These are phyloP conservation scores for Cetradonia linearis DNA, from an alignment of 495 filamentous ascomycete genomes.

Conservation along the genomic window DNA sequence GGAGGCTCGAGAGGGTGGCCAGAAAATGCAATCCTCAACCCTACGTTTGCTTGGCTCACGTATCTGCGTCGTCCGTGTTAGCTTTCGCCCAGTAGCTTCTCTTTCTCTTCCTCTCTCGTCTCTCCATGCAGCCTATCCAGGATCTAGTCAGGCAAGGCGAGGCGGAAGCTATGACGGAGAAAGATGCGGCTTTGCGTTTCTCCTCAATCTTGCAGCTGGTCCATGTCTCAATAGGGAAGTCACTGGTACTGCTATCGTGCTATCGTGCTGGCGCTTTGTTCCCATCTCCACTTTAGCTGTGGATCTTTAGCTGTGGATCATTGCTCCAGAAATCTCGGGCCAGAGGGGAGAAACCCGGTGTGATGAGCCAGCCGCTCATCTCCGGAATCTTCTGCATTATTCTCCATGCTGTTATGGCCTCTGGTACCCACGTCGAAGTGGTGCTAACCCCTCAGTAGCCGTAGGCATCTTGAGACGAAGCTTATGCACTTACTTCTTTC, in stretches of 20 bases:
- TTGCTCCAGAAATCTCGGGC: not conserved
- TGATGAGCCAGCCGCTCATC: not conserved
- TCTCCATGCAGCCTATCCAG: not conserved
- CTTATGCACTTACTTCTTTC: slow-evolving; percentile 6
- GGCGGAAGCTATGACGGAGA: not conserved
- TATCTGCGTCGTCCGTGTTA: not conserved
- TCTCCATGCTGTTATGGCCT: not conserved
- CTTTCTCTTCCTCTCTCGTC: not conserved
- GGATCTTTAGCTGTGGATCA: slow-evolving; percentile 1
- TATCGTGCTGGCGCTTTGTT: not conserved
- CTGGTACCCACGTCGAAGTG: not conserved
- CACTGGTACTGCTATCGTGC: not conserved
- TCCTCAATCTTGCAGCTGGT: not conserved
- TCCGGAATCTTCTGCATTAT: not conserved
- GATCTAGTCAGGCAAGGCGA: not conserved
- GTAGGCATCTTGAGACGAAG: not conserved
- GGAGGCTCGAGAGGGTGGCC: not conserved
- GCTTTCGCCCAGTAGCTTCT: not conserved
- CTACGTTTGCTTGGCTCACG: not conserved
- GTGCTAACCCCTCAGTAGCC: slow-evolving; percentile 4
- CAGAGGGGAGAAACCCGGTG: not conserved
- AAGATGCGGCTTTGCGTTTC: not conserved
- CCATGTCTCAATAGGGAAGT: not conserved
- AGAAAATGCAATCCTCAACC: not conserved
- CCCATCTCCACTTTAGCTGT: not conserved